Percentiles rank a stretch among this genome's conserved stretches.
Conservation (phyloP, 495 filamentous ascomycete species). For the Xylaria longipes region DNA sequence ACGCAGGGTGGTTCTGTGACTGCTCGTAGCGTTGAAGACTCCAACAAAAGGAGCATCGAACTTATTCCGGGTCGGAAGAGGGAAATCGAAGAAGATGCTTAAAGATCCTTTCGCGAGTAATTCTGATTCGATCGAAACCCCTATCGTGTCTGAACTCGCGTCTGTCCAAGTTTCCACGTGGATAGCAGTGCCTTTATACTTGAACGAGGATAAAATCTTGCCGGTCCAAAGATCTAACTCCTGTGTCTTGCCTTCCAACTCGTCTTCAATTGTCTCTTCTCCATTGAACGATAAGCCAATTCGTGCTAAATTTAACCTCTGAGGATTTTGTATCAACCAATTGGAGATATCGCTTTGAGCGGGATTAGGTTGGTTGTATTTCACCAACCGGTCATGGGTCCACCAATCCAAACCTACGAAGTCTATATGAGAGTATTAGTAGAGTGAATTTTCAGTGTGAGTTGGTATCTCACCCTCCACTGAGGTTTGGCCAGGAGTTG, state of each 20-base stretch:
- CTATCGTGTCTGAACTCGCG: conserved; percentile 54
- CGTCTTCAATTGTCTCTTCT: conserved; percentile 48
- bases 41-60: conserved; percentile 58
- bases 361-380: conserved; percentile 60
- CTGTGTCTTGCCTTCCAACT: conserved; percentile 48
- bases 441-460: not conserved
- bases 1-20: conserved; percentile 50
- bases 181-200: conserved; percentile 46
- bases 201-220: conserved; percentile 52
- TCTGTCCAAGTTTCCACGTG: conserved; percentile 54
- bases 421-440: conserved; percentile 32
- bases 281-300: conserved; percentile 54
- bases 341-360: conserved; percentile 57
- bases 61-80: conserved; percentile 54
- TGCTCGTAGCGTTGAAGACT: conserved; percentile 49
- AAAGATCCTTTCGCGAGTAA: conserved; percentile 44
- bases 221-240: conserved; percentile 59
- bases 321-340: conserved; percentile 61
- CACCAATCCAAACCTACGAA: conserved; percentile 58
- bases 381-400: conserved; percentile 60
- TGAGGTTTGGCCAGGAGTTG: conserved; percentile 47
- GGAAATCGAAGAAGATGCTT: conserved; percentile 60
- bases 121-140: conserved; percentile 49
- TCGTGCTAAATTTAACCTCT: conserved; percentile 56
- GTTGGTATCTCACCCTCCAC: conserved; percentile 40